Evolutionary conservation across 2,329 filamentous ascomycete species (phyloP), one percentile per base, ranked within the genome.

Genomic region (Tympanopsis confertula): DNA sequence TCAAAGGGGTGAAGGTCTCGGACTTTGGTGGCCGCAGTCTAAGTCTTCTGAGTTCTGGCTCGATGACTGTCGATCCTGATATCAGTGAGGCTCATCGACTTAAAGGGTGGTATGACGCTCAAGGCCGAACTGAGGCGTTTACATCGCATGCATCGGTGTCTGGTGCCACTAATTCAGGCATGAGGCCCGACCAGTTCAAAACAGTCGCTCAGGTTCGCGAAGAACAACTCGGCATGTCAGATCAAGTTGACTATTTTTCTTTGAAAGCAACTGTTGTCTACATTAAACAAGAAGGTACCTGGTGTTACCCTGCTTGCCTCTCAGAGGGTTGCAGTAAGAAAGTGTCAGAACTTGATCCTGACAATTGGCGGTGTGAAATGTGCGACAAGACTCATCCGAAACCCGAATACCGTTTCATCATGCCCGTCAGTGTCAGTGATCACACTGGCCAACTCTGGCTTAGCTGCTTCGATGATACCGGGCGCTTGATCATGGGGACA

Each of bases 1-100:
- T 85, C 63, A 86, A 85, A 50, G 80, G 81, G 19, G 76, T 81
- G 40, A 85, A 84, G 54, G 81, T 86, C 5, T 79, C 74, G 2
- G 81, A 86, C 50, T 86, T 83, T 55, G 75, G 76, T 37, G 81
- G 81, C 28, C 68, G 77, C 48, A 82, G 76, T 50, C 58, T 86
- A 37, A 83, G 78, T 51, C 64, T 84, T 39, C 58, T 83, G 20
- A 80, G 74, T 42, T 84, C 79, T 19, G 81, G 81, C 35, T 74
- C 72, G 13, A 82, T 85, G 73, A 68, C 66, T 28, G 59, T 82
- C 20, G 74, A 84, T 46, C 81, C 81, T 13, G 80, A 86, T 48
- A 82, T 85, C 41, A 69, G 77, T 43, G 79, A 85, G 48, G 78
- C 80, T 5, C 78, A 83, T 56, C 74, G 71, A 50, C 63, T 86